These are phyloP conservation scores for Capillidium heterosporum DNA, from an alignment of 371 early-diverging fungal genomes.

Conservation along the genomic window DNA sequence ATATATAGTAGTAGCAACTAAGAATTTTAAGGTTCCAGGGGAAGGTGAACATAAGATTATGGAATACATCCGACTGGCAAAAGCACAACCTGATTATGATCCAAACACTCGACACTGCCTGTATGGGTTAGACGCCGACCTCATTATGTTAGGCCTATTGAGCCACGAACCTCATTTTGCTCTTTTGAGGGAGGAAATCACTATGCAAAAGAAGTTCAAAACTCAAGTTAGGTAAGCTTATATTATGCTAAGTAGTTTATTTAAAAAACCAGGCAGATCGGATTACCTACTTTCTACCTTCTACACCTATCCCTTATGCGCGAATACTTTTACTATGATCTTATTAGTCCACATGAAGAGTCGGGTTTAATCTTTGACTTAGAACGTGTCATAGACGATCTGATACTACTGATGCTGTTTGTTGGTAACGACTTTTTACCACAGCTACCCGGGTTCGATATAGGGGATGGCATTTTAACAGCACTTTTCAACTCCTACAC, in stretches of 20 bases:
- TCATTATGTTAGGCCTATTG: slow-evolving; percentile 96
- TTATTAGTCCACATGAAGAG: slow-evolving; percentile 21
- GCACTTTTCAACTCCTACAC: slow-evolving; percentile 71
- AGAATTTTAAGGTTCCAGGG: slow-evolving; percentile 85
- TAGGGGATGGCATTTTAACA: slow-evolving; percentile 91
- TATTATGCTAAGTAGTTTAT: background rate
- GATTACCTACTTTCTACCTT: slow-evolving; percentile 10
- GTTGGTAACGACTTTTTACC: slow-evolving; percentile 99
- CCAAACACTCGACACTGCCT: slow-evolving; percentile 82
- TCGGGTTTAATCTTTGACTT: slow-evolving; percentile 53
- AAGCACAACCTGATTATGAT: slow-evolving; percentile 51
- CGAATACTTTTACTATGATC: slow-evolving; percentile 58
- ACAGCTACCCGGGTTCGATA: slow-evolving; percentile 90
- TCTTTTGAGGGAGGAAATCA: slow-evolving; percentile 91
- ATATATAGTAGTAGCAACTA: slow-evolving; percentile 14
- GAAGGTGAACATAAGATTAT: slow-evolving; percentile 99
- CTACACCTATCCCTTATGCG: slow-evolving; percentile 77
- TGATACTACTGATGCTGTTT: slow-evolving; percentile 96
- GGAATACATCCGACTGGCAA: slow-evolving; percentile 85
- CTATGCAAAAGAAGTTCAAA: background rate
- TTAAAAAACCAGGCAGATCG: background rate
- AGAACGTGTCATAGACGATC: slow-evolving; percentile 94
- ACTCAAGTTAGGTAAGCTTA: background rate
- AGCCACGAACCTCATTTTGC: slow-evolving; percentile 92
- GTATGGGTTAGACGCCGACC: slow-evolving; percentile 96